Evolutionary conservation across 345 rosid genomes (phyloP).

Genomic region (Eucalyptus polyanthemos): DNA sequence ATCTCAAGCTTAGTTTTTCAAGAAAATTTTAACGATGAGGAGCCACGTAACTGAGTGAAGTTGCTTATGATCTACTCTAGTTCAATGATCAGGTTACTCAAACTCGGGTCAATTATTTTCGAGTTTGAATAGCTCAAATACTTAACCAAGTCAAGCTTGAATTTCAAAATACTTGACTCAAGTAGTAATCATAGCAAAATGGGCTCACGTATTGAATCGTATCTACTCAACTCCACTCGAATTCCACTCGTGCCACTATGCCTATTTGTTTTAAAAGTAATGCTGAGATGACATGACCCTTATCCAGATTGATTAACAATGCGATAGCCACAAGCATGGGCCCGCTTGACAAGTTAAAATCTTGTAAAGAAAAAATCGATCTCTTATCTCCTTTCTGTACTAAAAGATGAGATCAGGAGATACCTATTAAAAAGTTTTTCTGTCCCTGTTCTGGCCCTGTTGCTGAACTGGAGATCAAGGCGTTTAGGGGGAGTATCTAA

Average conservation of each 20-base stretch:
- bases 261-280: background rate
- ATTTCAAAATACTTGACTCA: background rate
- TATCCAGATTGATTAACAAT: background rate
- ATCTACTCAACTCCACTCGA: background rate
- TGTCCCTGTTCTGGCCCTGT: background rate
- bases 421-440: background rate
- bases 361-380: background rate
- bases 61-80: background rate
- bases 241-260: background rate
- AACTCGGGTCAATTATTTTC: background rate
- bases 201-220: background rate
- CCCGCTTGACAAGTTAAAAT: background rate
- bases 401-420: background rate
- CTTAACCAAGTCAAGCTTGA: background rate
- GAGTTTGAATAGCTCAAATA: background rate
- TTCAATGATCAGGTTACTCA: background rate
- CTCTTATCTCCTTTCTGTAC: background rate
- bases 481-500: background rate
- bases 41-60: background rate
- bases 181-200: background rate
- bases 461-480: background rate
- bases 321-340: background rate
- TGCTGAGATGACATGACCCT: background rate
- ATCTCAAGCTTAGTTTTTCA: background rate
- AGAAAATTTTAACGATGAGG: background rate